These are phyloP conservation scores for Salinomyces thailandicus DNA, from an alignment of 2,329 filamentous ascomycete species.

Conservation along the genomic window DNA sequence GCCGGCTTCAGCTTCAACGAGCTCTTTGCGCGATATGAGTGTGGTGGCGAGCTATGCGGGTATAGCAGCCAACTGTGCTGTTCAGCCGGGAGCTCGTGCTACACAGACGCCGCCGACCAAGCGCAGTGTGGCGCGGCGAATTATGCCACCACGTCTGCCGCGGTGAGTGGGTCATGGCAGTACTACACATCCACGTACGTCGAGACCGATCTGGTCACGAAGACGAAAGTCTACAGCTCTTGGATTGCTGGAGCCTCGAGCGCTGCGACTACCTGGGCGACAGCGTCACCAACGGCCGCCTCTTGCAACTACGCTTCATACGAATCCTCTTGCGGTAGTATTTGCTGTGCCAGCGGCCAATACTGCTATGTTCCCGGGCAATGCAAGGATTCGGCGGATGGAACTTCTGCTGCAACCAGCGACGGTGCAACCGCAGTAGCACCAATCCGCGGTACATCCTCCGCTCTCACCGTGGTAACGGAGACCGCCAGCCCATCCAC, in stretches of 20 bases:
- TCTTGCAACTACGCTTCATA: conserved; percentile 37
- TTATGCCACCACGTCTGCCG: conserved; percentile 17
- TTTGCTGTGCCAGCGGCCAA: conserved; percentile 61
- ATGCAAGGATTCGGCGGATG: conserved; percentile 47
- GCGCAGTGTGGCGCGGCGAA: conserved; percentile 34
- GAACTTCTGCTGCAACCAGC: conserved; percentile 39
- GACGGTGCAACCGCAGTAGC: conserved; percentile 40
- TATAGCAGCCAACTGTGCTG: conserved; percentile 44
- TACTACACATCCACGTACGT: conserved; percentile 49
- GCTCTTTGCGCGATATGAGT: conserved; percentile 28
- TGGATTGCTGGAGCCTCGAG: conserved; percentile 22
- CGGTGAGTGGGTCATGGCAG: conserved; percentile 39
- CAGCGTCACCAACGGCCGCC: conserved; percentile 11
- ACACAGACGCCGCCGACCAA: conserved; percentile 39
- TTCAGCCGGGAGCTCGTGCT: conserved; percentile 34
- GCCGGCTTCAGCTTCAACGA: conserved; percentile 25
- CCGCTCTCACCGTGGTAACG: conserved; percentile 44
- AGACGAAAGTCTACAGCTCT: conserved; percentile 46
- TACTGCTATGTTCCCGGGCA: conserved; percentile 52
- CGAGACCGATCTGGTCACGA: conserved; percentile 42
- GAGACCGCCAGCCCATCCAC: conserved; percentile 36
- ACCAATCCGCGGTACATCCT: conserved; percentile 41
- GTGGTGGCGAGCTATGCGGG: conserved; percentile 41
- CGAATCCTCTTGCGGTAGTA: conserved; percentile 53
- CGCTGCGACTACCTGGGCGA: conserved; percentile 15